These are phyloP conservation scores for Blastomyces gilchristii DNA, from an alignment of 2,329 filamentous ascomycete genomes.

Conservation along the genomic window DNA sequence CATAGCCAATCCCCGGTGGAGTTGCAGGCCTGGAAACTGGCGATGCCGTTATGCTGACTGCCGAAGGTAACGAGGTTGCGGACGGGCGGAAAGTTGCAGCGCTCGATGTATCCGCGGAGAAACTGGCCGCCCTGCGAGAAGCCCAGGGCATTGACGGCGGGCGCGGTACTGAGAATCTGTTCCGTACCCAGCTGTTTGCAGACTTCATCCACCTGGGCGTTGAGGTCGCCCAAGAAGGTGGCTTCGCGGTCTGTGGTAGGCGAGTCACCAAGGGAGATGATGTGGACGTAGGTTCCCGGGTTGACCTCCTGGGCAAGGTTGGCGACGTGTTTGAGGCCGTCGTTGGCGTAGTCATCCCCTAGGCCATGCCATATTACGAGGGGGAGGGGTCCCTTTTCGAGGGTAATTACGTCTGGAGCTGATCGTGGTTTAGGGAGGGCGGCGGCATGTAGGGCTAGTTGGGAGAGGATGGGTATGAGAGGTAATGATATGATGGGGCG, in stretches of 20 bases:
- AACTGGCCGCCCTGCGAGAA: slow-evolving; percentile 97
- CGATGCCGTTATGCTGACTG: slow-evolving; percentile 85
- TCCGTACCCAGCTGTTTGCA: slow-evolving; percentile 67
- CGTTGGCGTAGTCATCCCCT: slow-evolving; percentile 57
- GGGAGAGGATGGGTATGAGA: not conserved
- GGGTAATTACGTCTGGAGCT: not conserved
- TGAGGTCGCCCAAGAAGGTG: slow-evolving; percentile 86
- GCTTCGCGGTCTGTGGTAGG: slow-evolving; percentile 62
- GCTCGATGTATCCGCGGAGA: slow-evolving; percentile 79
- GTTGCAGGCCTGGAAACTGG: slow-evolving; percentile 65
- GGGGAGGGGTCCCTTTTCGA: slow-evolving; percentile 51
- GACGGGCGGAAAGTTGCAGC: slow-evolving; percentile 68
- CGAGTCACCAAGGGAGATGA: slow-evolving; percentile 60
- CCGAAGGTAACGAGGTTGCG: slow-evolving; percentile 79
- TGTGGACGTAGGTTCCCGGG: slow-evolving; percentile 76
- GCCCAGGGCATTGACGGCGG: slow-evolving; percentile 79
- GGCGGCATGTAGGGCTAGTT: not conserved
- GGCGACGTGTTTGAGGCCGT: slow-evolving; percentile 62
- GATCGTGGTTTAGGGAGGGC: slow-evolving; percentile 1
- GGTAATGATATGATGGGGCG: not conserved
- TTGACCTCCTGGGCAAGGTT: slow-evolving; percentile 61
- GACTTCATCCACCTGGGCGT: slow-evolving; percentile 62
- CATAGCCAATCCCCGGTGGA: slow-evolving; percentile 63
- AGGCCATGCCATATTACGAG: slow-evolving; percentile 89
- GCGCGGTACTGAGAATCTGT: slow-evolving; percentile 69